A percentile compares a stretch with the other conserved stretches of the same genome.
phyloP scores from a whole-genome alignment of 2,329 filamentous ascomycete species.

The Fusarium stilboides region DNA sequence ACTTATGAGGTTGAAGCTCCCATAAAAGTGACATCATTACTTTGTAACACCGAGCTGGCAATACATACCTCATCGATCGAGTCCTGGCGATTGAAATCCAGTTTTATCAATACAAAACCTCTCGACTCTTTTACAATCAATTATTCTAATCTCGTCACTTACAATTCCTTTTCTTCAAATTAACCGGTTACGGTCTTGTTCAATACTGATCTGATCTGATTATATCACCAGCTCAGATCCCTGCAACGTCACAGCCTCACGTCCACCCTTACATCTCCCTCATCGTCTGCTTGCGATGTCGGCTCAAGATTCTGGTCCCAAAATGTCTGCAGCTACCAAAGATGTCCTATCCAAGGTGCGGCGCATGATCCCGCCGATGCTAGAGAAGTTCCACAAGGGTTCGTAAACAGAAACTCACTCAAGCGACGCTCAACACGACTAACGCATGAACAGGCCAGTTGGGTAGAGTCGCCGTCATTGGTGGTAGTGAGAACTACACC shows the following conservation, averaged over 20 bases:
- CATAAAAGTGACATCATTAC: constrained; percentile 42
- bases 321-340: constrained; percentile 79
- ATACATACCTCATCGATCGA: constrained; percentile 37
- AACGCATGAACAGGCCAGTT: constrained; percentile 79
- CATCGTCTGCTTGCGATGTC: constrained; percentile 43
- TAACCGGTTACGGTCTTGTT: not conserved
- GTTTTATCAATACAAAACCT: constrained; percentile 3
- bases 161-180: not conserved
- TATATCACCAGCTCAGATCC: constrained; percentile 3
- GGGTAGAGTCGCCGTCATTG: constrained; percentile 92
- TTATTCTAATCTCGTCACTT: not conserved
- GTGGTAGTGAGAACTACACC: constrained; percentile 95
- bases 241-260: constrained; percentile 14
- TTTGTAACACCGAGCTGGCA: constrained; percentile 24
- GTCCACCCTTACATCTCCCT: constrained; percentile 8
- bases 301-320: constrained; percentile 46
- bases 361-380: constrained; percentile 94
- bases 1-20: constrained; percentile 11
- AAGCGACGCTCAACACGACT: constrained; percentile 12
- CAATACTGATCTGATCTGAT: not conserved
- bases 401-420: constrained; percentile 37
- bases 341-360: constrained; percentile 85
- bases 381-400: constrained; percentile 98
- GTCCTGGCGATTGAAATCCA: constrained; percentile 12
- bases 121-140: not conserved